Evolutionary conservation across 208 protist genomes (phyloP).

Genomic region (Willaertia magna): DNA sequence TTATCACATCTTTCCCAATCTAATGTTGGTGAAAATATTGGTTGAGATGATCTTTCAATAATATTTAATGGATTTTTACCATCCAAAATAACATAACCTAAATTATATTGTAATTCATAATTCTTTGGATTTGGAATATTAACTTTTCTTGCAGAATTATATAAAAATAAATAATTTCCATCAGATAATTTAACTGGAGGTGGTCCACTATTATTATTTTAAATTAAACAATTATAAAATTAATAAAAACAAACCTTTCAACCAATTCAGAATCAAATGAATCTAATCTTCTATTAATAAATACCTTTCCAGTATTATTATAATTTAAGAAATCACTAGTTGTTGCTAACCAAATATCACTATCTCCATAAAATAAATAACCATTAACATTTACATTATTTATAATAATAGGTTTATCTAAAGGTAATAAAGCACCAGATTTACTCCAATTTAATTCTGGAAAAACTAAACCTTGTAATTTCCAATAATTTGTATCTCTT

Average conservation of each 20-base stretch:
- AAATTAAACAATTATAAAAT: not conserved
- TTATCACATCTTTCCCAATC: not conserved
- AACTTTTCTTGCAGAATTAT: not conserved
- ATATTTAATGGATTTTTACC: not conserved
- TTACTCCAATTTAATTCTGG: not conserved
- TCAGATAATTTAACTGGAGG: not conserved
- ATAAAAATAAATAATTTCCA: not conserved
- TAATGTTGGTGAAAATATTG: not conserved
- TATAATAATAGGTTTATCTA: no score
- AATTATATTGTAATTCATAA: not conserved
- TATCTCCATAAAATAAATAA: not conserved
- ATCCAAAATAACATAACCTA: not conserved
- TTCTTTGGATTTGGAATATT: not conserved
- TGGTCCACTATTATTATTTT: not conserved
- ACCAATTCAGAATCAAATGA: not conserved
- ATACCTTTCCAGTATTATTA: not conserved
- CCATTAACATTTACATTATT: not conserved
- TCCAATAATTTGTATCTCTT: not conserved
- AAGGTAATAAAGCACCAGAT: not conserved
- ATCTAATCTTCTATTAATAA: not conserved
- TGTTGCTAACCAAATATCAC: not conserved
- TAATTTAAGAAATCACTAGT: not conserved
- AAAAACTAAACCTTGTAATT: not conserved
- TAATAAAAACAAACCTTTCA: no score
- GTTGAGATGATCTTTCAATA: not conserved